A percentile compares a stretch with the other conserved stretches of the same genome.
Evolutionary conservation across 768 basidiomycete species (phyloP).

Genomic region (Rhodotorula kratochvilovae): DNA sequence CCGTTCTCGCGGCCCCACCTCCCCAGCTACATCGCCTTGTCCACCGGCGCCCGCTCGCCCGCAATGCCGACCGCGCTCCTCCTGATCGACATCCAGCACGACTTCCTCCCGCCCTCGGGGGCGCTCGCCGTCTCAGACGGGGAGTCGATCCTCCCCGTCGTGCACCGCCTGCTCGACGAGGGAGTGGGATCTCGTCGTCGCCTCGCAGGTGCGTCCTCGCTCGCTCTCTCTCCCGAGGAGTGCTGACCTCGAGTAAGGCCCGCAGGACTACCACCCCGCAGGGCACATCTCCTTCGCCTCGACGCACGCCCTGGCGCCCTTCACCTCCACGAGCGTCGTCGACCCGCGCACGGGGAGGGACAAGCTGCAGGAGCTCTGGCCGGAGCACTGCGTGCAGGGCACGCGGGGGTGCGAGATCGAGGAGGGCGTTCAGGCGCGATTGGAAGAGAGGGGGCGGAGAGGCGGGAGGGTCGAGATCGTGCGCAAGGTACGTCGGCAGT

Average conservation of each 20-base stretch:
- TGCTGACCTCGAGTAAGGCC: no score
- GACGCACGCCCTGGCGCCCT: slow-evolving; percentile 52
- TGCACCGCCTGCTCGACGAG: slow-evolving; percentile 57
- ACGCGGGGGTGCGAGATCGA: slow-evolving; percentile 61
- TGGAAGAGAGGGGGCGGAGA: no score
- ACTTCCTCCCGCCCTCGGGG: slow-evolving; percentile 66
- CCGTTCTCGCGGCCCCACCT: no score
- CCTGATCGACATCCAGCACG: slow-evolving; percentile 75
- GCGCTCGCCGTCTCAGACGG: slow-evolving; percentile 67
- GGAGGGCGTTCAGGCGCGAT: slow-evolving; percentile 54
- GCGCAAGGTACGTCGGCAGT: slow-evolving; percentile 47
- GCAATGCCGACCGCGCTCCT: slow-evolving; percentile 13
- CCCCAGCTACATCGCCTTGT: neutral
- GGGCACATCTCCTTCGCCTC: slow-evolving; percentile 69
- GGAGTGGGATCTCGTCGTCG: slow-evolving; percentile 50
- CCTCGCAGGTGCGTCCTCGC: slow-evolving; percentile 47
- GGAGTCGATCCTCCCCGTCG: slow-evolving; percentile 54
- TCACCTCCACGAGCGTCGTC: slow-evolving; percentile 49
- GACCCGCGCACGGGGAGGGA: slow-evolving; percentile 35
- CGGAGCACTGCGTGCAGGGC: slow-evolving; percentile 68
- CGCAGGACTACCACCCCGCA: slow-evolving; percentile 51
- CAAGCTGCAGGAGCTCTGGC: slow-evolving; percentile 66
- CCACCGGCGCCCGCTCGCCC: neutral
- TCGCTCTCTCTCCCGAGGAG: neutral
- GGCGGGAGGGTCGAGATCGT: slow-evolving; percentile 41